Evolutionary conservation across 805 yeast species (phyloP).

Genomic region (Schizosaccharomyces cryophilus): DNA sequence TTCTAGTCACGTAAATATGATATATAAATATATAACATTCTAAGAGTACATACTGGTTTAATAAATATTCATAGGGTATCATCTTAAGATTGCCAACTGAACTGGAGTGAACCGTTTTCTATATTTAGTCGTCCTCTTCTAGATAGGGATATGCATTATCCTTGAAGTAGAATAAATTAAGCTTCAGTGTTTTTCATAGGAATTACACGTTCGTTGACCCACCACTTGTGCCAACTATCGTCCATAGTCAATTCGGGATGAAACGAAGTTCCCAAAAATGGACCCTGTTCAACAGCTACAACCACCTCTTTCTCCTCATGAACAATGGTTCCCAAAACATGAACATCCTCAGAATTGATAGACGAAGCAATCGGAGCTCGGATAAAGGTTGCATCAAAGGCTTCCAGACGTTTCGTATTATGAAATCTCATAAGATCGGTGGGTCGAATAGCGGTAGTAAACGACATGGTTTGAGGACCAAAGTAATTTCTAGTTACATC

Average conservation of each 20-base stretch:
- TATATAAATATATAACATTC: too few species aligned
- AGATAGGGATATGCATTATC: too few species aligned
- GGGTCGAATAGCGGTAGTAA: conserved; percentile 13
- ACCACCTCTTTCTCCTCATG: conserved; percentile 17
- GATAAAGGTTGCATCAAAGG: conserved; percentile 30
- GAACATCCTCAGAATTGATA: conserved; percentile 8
- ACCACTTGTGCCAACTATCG: conserved; percentile 44
- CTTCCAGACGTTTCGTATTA: conserved; percentile 2
- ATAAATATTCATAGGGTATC: too few species aligned
- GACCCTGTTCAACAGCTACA: conserved; percentile 53
- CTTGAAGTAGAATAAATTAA: too few species aligned
- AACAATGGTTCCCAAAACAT: conserved; percentile 10
- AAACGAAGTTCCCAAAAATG: conserved; percentile 46
- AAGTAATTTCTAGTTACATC: conserved; percentile 48
- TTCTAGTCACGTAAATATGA: too few species aligned
- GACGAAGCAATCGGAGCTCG: conserved; percentile 47
- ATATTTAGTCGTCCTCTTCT: too few species aligned
- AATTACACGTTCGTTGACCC: conserved; percentile 31
- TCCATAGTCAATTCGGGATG: conserved; percentile 53
- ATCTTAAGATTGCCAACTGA: too few species aligned
- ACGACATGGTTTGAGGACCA: conserved; percentile 54
- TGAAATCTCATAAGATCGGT: background rate
- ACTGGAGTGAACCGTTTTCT: too few species aligned
- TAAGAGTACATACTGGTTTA: too few species aligned
- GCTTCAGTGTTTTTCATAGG: background rate